Base-by-base conservation (phyloP, 192 early-diverging fungal genomes). In the Mortierella alpina region DNA sequence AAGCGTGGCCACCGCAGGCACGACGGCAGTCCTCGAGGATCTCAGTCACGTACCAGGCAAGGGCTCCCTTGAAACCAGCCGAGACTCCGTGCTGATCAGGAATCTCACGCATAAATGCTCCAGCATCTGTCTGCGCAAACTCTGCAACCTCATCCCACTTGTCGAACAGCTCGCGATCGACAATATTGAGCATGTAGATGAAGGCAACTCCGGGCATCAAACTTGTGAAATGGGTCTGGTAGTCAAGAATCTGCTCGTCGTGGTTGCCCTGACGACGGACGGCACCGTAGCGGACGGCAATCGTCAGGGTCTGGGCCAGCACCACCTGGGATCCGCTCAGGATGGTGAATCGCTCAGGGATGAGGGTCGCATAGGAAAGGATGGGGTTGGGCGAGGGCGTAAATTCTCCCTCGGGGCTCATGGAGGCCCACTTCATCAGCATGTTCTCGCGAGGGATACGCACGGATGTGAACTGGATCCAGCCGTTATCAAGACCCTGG, bases 191-290 rank as follows among this genome's bases (percentile, higher is more conserved):
- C 66, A 89, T 81, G 57, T 89, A 89, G 63, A 85, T 80, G 52
- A 84, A 72, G 15, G 88, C 75, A 65, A 90, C 82, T 23, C 83
- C 74, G 6, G 91, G 91, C 63, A 92, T 79, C 63, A 91, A 63
- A 12, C 82, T 86, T 18, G 87, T 86, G 68, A 89, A 87, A 50
- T 90, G 86, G n/a, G 86, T 85, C 60, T 89, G 90, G 68, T 90
- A 92, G 59, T 92, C 90, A 71, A 92, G 85, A 64, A 92, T 91
- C 58, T 91, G 88, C 58, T 87, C 86, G 44, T 92, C 84, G 22
- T 89, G 84, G 31, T 79, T 64, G 39, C 91, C 90, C 66, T 92
- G 91, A 14, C 88, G 76, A 70, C 91, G 86, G 20, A 87, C 84
- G 18, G 87, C 89, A 57, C 88, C 91, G 65, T 91, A 88, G 11